Conservation (phyloP, 352 stramenopile species). For the Plasmopara halstedii region DNA sequence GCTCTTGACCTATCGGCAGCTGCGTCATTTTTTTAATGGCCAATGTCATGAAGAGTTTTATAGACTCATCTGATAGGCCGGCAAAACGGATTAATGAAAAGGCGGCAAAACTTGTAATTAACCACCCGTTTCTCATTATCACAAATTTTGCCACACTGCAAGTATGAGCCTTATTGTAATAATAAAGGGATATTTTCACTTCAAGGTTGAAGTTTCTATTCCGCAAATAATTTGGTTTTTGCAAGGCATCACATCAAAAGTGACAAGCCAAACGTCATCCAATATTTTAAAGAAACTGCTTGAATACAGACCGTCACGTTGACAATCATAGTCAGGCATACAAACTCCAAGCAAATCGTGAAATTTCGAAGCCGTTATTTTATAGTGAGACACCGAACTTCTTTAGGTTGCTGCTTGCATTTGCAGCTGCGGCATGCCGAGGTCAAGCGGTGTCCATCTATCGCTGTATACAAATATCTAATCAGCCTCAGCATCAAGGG, state of each 20-base stretch:
- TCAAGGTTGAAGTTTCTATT: conserved; percentile 8
- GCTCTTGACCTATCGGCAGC: too few relatives aligned
- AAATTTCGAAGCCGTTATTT: conserved; percentile 7
- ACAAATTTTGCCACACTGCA: too few relatives aligned
- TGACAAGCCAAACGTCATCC: conserved; percentile 29
- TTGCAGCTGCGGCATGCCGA: conserved; percentile 6
- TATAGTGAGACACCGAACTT: conserved; percentile 11
- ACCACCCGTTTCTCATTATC: too few relatives aligned
- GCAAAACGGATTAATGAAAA: too few relatives aligned
- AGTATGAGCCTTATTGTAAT: too few relatives aligned
- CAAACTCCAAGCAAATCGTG: conserved; percentile 4
- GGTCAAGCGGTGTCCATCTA: conserved; percentile 8
- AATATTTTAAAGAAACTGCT: background rate
- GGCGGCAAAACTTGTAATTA: too few relatives aligned
- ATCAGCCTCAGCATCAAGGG: background rate
- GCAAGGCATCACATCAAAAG: conserved; percentile 8
- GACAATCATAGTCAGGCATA: conserved; percentile 12
- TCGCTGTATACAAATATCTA: conserved; percentile 5
- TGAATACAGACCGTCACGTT: too few relatives aligned
- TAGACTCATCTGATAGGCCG: too few relatives aligned
- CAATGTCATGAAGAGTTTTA: too few relatives aligned
- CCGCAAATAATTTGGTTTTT: background rate
- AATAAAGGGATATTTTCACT: too few relatives aligned
- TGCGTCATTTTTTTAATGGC: too few relatives aligned
- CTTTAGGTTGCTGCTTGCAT: background rate